Evolutionary conservation across 441 rosid species (phyloP), one percentile per base, ranked within the genome.

Genomic region (Hypseocharis bilobata): DNA sequence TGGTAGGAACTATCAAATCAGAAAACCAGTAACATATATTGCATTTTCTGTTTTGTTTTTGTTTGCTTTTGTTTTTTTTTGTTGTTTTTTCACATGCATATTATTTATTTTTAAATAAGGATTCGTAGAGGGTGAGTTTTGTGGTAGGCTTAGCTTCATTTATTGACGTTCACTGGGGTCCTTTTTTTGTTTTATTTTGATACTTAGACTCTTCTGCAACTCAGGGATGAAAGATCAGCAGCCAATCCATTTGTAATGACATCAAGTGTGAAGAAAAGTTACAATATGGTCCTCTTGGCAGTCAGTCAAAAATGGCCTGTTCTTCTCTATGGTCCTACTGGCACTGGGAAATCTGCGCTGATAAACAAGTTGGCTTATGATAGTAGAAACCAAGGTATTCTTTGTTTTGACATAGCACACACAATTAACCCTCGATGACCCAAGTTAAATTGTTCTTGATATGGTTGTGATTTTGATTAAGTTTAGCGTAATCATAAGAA

Each of bases 301-400:
- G 86, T 85, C 67, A 82, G 88, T 77, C 96, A 94, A 73, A 91
- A 80, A 77, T 89, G 98, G 86, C 98, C 99, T 69, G 91, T 91
- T 74, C 96, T 94, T 75, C 84, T 89, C 0, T 89, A 86, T 75
- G 99, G 99, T 66, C 91, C 89, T 70, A 74, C 96, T 52, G 94
- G 99, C 64, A 78, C 84, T 57, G 99, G 99, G 69, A 94, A 94
- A 83, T 86, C 98, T 82, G 91, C 96, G 62, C 85, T 94, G 47
- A 80, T 94, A 42, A 81, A 73, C 77, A 82, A 86, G 79, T 79
- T 94, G 77, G 98, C 92, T 55, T 54, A 58, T 60, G 96, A 83
- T 64, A 74, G 80, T 75, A 88, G 94, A 62, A 86, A 78, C 68
- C 79, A 82, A 60, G 98, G 99, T 94, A 85, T 60, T 74, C n/a